Conservation (phyloP, 495 filamentous ascomycete genomes). For the Sphaerosporella brunnea region DNA sequence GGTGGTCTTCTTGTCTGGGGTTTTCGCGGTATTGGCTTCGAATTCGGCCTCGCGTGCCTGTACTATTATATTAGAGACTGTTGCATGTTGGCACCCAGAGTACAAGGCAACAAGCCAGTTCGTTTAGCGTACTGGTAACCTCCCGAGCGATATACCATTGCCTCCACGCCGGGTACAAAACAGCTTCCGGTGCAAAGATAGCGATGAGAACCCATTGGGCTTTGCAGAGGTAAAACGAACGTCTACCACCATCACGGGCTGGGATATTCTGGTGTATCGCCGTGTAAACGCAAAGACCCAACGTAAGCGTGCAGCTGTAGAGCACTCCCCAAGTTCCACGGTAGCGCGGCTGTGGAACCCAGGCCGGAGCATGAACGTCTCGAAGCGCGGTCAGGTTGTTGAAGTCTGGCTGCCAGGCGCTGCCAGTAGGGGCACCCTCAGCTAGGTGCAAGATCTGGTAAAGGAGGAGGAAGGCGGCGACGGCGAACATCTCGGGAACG, state of each 20-base stretch:
- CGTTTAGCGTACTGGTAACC: not conserved
- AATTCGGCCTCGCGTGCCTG: no score
- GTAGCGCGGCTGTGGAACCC: conserved; percentile 7
- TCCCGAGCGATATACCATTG: not conserved
- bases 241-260: not conserved
- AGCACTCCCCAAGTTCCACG: conserved; percentile 19
- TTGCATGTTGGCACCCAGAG: not conserved
- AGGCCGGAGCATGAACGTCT: not conserved
- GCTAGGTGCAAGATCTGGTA: no score
- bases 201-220: conserved; percentile 6
- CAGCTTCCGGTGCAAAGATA: conserved; percentile 7
- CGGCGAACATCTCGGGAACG: no score
- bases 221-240: conserved; percentile 2
- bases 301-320: conserved; percentile 16
- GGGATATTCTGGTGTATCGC: conserved; percentile 10
- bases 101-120: not conserved
- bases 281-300: conserved; percentile 19
- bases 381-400: no score
- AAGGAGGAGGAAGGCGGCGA: no score
- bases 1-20: not conserved
- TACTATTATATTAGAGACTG: no score
- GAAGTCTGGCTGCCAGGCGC: no score
- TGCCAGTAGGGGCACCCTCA: no score
- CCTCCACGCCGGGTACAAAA: not conserved
- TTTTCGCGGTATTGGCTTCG: not conserved